Evolutionary conservation across 345 rosid genomes (phyloP), one percentile per base, ranked within the genome.

Genomic region (Pseudoturritis turrita): DNA sequence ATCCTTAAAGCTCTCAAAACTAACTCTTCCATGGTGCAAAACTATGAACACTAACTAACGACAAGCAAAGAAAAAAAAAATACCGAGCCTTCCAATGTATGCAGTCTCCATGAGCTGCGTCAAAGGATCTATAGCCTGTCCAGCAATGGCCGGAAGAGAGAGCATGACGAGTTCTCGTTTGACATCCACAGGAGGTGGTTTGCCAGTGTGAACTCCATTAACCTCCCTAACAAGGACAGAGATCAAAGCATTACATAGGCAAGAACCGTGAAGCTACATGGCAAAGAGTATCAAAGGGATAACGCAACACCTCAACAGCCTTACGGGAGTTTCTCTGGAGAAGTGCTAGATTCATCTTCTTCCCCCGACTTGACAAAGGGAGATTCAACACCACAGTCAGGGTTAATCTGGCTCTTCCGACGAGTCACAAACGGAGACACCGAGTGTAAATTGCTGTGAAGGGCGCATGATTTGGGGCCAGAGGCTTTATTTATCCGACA

Each of bases 81-180:
- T 81, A 95, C 97, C 96, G 55, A 89, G 78, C 84, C 96, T 84
- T 36, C 99, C 99, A 63, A 95, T 89, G 83, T 87, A 95, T 33
- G 96, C 96, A 17, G 96, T 95, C 82, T 95, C 97, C 96, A 95
- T 88, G 68, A 91, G 84, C 70, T 77, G 91, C 17, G 96, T 77
- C 46, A 95, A 65, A 59, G 96, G 99, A 47, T 95, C 97, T 6
- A 95, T 85, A 23, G 92, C 99, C 76, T 91, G 96, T 62, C 97
- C 97, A 63, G 84, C 92, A 66, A 95, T 62, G 37, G 97, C 99
- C 40, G 97, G 99, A 78, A 87, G 80, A 60, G 97, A 84, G 75
- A 89, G 97, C 87, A 74, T 80, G 21, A 88, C 58, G 78, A 95
- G 87, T 82, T 95, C 94, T 54, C 47, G 74, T 73, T 87, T 89